phyloP scores from a whole-genome alignment of 805 yeast species.

The Lachancea meyersii region DNA sequence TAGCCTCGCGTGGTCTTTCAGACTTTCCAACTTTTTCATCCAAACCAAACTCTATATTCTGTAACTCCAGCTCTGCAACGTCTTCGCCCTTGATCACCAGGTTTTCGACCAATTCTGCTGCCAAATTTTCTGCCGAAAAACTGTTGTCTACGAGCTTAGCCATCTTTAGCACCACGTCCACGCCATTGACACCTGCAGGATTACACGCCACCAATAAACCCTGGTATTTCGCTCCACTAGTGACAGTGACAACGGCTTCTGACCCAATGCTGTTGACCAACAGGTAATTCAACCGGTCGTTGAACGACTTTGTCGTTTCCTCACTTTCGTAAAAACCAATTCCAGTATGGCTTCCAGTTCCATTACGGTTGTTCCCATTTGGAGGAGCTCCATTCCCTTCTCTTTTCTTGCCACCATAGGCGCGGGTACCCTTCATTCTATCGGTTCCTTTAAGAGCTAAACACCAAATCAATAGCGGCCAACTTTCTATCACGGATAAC shows the following conservation, averaged over 20 bases:
- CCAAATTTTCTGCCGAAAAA: constrained; percentile 32
- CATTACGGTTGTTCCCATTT: constrained; percentile 9
- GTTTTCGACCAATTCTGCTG: constrained; percentile 21
- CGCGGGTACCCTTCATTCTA: constrained; percentile 14
- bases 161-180: constrained; percentile 49
- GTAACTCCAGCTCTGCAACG: constrained; percentile 38
- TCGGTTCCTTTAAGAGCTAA: neutral
- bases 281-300: constrained; percentile 51
- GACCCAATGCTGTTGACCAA: constrained; percentile 57
- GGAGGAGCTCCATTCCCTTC: constrained; percentile 5
- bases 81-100: constrained; percentile 31
- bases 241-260: constrained; percentile 49
- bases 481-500: neutral
- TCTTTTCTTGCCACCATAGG: constrained; percentile 13
- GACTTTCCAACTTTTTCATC: constrained; percentile 21
- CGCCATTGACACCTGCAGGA: constrained; percentile 37
- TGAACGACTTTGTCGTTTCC: constrained; percentile 35
- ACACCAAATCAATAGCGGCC: neutral
- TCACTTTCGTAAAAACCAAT: constrained; percentile 22
- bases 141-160: constrained; percentile 41
- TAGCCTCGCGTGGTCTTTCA: constrained; percentile 10
- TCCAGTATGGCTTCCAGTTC: constrained; percentile 2
- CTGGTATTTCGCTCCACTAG: constrained; percentile 51
- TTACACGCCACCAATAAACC: constrained; percentile 54
- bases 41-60: constrained; percentile 25